Percentiles rank a stretch among this genome's conserved stretches.
phyloP scores from a whole-genome alignment of 1,139 yeast genomes.

The Zhuliangozyma blackwelliae region DNA sequence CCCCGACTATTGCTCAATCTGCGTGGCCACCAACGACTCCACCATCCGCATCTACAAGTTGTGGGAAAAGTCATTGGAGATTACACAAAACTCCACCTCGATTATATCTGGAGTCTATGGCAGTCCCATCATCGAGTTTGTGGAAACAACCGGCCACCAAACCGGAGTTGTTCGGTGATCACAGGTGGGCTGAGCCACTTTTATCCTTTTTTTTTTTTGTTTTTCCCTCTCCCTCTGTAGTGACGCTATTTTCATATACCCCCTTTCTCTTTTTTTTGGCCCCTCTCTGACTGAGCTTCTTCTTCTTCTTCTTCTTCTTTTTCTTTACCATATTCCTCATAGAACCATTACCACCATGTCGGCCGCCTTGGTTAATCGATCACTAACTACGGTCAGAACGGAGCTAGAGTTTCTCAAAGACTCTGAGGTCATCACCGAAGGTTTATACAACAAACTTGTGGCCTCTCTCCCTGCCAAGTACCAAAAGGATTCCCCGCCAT shows the following conservation, averaged over 20 bases:
- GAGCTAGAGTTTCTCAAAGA: conserved; percentile 79
- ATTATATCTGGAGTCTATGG: conserved; percentile 42
- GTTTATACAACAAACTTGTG: conserved; percentile 49
- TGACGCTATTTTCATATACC: neutral
- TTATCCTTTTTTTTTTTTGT: neutral
- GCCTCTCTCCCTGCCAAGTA: conserved; percentile 57
- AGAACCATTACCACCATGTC: conserved; percentile 25
- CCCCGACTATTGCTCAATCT: conserved; percentile 56
- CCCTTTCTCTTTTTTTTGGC: neutral
- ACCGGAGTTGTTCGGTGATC: conserved; percentile 11
- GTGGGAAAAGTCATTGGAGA: conserved; percentile 42
- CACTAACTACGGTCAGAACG: conserved; percentile 69
- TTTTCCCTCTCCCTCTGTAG: neutral
- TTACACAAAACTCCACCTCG: conserved; percentile 27
- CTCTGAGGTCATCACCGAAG: conserved; percentile 67
- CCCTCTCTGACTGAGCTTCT: neutral
- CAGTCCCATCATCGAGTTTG: conserved; percentile 54
- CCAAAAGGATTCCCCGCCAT: conserved; percentile 50
- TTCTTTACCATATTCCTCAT: neutral
- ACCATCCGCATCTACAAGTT: conserved; percentile 68
- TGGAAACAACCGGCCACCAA: conserved; percentile 44
- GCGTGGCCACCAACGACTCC: conserved; percentile 74
- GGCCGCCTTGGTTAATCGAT: conserved; percentile 69
- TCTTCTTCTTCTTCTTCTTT: neutral
- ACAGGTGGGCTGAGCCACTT: conserved; percentile 1